phyloP scores from a whole-genome alignment of 2,329 filamentous ascomycete genomes.

The Xylaria sp. region DNA sequence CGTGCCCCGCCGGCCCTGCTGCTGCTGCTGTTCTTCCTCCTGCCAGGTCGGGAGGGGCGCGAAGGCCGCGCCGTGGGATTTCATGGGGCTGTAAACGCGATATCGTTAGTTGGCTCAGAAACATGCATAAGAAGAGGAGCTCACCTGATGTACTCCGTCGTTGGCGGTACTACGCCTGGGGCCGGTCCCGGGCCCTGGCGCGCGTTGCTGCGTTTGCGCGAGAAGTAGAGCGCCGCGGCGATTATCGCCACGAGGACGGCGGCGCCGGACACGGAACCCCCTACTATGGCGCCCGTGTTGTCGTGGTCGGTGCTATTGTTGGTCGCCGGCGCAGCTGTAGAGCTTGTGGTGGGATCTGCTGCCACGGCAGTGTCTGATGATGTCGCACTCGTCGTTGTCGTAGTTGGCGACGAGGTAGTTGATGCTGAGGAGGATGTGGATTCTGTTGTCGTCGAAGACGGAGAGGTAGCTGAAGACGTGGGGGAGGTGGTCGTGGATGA shows the following conservation, averaged over 20 bases:
- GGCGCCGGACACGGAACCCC: slow-evolving; percentile 56
- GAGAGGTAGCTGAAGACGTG: background rate
- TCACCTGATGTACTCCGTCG: slow-evolving; percentile 47
- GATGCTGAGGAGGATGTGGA: too few species aligned
- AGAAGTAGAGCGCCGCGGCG: slow-evolving; percentile 47
- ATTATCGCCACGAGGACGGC: slow-evolving; percentile 48
- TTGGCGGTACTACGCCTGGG: slow-evolving; percentile 35
- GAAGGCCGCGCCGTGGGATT: slow-evolving; percentile 42
- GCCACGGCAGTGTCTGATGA: slow-evolving; percentile 1
- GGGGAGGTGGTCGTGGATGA: slow-evolving; percentile 14
- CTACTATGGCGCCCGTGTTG: slow-evolving; percentile 54
- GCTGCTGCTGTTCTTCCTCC: slow-evolving; percentile 29
- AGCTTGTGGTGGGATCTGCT: slow-evolving; percentile 7
- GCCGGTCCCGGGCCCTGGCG: slow-evolving; percentile 46
- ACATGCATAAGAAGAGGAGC: background rate
- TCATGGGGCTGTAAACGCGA: slow-evolving; percentile 29
- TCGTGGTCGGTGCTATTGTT: slow-evolving; percentile 12
- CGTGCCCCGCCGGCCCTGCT: too few species aligned
- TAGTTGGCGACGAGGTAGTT: background rate
- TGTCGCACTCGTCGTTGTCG: slow-evolving; percentile 9
- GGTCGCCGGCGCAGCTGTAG: slow-evolving; percentile 2
- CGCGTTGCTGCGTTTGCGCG: slow-evolving; percentile 47
- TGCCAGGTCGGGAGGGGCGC: slow-evolving; percentile 41
- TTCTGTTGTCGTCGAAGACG: slow-evolving; percentile 7
- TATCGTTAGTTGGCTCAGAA: slow-evolving; percentile 14